Conservation (phyloP, 768 basidiomycete genomes). For the Gymnopilus junonius region DNA sequence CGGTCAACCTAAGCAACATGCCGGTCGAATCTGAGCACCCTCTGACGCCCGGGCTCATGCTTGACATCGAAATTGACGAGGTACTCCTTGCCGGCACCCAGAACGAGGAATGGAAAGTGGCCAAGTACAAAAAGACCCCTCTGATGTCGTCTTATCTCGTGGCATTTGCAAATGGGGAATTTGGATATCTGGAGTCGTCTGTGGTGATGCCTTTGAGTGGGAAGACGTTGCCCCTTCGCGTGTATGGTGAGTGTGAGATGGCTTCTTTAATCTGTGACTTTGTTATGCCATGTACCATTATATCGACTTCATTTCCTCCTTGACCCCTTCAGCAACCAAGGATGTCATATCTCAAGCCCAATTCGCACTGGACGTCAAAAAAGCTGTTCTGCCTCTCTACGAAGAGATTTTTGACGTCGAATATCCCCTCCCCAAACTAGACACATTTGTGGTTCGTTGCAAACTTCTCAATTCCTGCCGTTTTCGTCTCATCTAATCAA, state of each 20-base stretch:
- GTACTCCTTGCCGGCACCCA: constrained; percentile 38
- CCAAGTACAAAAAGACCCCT: constrained; percentile 83
- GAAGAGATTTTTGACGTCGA: constrained; percentile 92
- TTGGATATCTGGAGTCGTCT: constrained; percentile 71
- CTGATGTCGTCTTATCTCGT: constrained; percentile 90
- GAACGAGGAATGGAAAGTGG: constrained; percentile 73
- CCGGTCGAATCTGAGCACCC: constrained; percentile 66
- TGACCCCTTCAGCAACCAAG: constrained; percentile 60
- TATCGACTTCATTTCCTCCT: constrained; percentile 9
- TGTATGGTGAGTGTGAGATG: constrained; percentile 60
- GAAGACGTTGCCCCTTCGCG: constrained; percentile 78
- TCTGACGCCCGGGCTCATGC: constrained; percentile 35
- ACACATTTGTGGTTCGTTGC: constrained; percentile 84
- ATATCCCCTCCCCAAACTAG: constrained; percentile 93
- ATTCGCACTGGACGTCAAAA: constrained; percentile 88
- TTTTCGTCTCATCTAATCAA: neutral
- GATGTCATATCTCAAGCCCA: constrained; percentile 84
- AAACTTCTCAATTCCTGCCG: neutral
- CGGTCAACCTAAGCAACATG: constrained; percentile 89
- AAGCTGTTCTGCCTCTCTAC: constrained; percentile 80
- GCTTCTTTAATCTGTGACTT: neutral
- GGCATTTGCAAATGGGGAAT: constrained; percentile 83
- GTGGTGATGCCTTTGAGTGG: constrained; percentile 83
- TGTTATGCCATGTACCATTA: neutral
- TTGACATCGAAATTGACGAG: constrained; percentile 30